These are phyloP conservation scores for Exophiala sideris DNA, from an alignment of 2,329 filamentous ascomycete genomes.

Conservation along the genomic window DNA sequence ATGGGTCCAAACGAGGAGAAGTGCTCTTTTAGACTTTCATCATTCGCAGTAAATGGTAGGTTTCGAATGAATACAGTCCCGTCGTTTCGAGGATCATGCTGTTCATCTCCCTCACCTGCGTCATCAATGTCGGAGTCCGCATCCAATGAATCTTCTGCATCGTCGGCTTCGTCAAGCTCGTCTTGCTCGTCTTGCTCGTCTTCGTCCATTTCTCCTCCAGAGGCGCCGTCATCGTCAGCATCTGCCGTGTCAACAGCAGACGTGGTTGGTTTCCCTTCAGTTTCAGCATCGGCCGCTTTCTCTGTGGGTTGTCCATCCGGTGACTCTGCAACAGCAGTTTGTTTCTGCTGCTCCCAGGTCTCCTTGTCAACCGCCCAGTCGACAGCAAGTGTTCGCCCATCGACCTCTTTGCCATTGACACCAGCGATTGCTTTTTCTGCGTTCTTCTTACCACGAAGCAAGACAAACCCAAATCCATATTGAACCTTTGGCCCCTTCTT, in stretches of 20 bases:
- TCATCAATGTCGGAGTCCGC: conserved; percentile 42
- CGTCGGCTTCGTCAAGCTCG: conserved; percentile 39
- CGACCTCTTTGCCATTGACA: conserved; percentile 85
- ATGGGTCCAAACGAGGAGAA: conserved; percentile 86
- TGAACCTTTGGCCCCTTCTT: conserved; percentile 61
- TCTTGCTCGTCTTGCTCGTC: conserved; percentile 45
- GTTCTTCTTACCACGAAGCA: conserved; percentile 82
- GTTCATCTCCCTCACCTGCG: conserved; percentile 43
- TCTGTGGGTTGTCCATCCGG: conserved; percentile 52
- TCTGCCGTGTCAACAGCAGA: conserved; percentile 31
- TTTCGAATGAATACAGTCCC: conserved; percentile 91
- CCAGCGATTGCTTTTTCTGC: conserved; percentile 81
- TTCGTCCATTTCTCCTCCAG: conserved; percentile 42
- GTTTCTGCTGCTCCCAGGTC: conserved; percentile 68
- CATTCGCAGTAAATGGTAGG: conserved; percentile 81
- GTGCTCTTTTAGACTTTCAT: conserved; percentile 77
- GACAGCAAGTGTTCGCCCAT: conserved; percentile 83
- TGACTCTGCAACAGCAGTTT: conserved; percentile 35
- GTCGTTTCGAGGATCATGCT: conserved; percentile 38
- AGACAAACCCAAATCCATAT: conserved; percentile 88
- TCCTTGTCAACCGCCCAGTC: conserved; percentile 96
- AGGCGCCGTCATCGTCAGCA: conserved; percentile 37
- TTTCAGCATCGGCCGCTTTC: conserved; percentile 47
- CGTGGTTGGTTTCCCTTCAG: conserved; percentile 30
- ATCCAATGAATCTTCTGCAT: conserved; percentile 43